A percentile compares a stretch with the other conserved stretches of the same genome.
Conservation (phyloP, 306 rosid species). For the Heteromeles arbutifolia region DNA sequence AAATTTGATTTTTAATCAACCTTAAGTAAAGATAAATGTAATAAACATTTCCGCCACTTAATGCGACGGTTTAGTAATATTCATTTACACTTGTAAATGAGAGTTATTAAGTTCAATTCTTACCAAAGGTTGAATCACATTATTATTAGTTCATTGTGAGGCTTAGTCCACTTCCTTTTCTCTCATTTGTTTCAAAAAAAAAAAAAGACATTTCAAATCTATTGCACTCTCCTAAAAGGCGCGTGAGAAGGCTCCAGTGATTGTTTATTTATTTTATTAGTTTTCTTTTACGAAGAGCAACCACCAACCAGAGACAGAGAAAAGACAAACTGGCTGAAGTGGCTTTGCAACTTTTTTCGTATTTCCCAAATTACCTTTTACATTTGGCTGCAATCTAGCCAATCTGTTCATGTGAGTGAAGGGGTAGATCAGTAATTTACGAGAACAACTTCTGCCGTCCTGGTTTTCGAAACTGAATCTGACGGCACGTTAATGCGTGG, state of each 20-base stretch:
- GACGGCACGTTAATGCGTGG: conserved; percentile 65
- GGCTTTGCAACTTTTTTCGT: conserved; percentile 5
- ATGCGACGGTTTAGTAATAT: too few relatives aligned
- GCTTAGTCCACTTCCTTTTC: accelerated
- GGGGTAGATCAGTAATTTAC: conserved; percentile 9
- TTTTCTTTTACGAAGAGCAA: conserved; percentile 41
- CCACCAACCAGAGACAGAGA: conserved; percentile 33
- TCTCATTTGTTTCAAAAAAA: accelerated
- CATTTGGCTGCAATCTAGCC: background rate
- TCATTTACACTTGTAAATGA: too few relatives aligned
- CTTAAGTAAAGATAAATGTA: too few relatives aligned
- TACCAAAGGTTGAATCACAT: accelerated
- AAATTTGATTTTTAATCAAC: too few relatives aligned
- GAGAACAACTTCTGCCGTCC: conserved; percentile 31
- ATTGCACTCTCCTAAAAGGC: conserved; percentile 16
- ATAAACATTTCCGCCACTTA: too few relatives aligned
- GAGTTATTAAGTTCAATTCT: too few relatives aligned
- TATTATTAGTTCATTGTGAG: too few relatives aligned
- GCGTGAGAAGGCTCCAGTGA: conserved; percentile 16
- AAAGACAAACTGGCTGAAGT: conserved; percentile 36
- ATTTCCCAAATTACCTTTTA: conserved; percentile 12
- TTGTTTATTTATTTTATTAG: conserved; percentile 6
- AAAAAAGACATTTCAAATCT: background rate
- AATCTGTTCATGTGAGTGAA: background rate
- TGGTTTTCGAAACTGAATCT: conserved; percentile 69